Evolutionary conservation across 306 rosid genomes (phyloP).

Genomic region (Cucumis hystrix): DNA sequence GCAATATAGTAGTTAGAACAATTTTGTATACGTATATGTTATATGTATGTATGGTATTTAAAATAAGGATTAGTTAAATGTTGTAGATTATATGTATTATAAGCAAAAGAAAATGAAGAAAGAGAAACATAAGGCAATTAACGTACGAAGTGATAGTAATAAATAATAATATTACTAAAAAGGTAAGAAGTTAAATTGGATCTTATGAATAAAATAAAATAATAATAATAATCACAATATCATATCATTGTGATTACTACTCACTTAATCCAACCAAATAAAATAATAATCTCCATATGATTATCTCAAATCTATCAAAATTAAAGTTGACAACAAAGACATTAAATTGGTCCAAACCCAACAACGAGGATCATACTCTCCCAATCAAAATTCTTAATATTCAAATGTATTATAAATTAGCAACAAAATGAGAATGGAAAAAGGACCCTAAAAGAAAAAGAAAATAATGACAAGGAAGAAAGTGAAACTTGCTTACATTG

Average conservation of each 20-base stretch:
- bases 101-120: too few species aligned
- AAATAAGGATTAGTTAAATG: too few species aligned
- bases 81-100: too few species aligned
- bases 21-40: too few species aligned
- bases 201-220: not conserved
- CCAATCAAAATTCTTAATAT: not conserved
- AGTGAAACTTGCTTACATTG: conserved; percentile 31
- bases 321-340: not conserved
- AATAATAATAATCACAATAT: not conserved
- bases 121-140: not conserved
- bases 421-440: not conserved
- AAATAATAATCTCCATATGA: not conserved
- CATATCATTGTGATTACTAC: not conserved
- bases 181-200: not conserved
- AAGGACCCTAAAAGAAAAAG: not conserved
- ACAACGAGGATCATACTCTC: not conserved
- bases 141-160: not conserved
- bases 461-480: conserved; percentile 36
- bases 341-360: not conserved
- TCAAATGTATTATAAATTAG: not conserved
- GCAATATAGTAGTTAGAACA: too few species aligned
- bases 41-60: too few species aligned
- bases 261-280: not conserved
- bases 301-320: not conserved
- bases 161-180: not conserved